Evolutionary conservation across 768 basidiomycete genomes (phyloP), one percentile per base, ranked within the genome.

Genomic region (Xerocomus brunneocitrinus): DNA sequence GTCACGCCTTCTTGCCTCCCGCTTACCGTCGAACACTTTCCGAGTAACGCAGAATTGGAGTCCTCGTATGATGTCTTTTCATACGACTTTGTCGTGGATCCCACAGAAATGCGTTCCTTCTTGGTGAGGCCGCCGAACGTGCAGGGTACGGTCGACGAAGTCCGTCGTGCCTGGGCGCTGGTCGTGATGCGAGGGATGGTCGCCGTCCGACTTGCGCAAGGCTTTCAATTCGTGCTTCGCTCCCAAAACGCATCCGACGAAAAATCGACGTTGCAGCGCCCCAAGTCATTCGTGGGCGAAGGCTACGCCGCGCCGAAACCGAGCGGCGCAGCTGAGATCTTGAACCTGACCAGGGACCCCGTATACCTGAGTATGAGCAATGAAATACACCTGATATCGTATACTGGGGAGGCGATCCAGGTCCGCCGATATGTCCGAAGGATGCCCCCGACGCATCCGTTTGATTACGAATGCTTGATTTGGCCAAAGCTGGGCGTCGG

Each of bases 311-410:
- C 68, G 4, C 79, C 81, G 2, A 80, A 79, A 60, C 83, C 84
- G 3, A 63, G 66, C 36, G 87, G 89, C 4, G 82, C 86, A 1
- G 80, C 87, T 3, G 83, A 85, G 42, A 79, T 87, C 47, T 73
- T 86, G 60, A 73, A 71, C 45, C 77, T 78, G 0, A 79, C 84
- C 38, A 70, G 69, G 36, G 82, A 87, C 47, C 86, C 93, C 1
- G 85, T 97, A 7, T 98, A 89, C 72, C 77, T 98, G 50, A 91
- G 91, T 60, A 94, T 95, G 82, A 87, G 87, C 66, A 95, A 98
- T 66, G 91, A 95, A 70, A 92, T 98, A 40, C 95, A 98, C 69
- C 79, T 88, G 25, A 85, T 99, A 56, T 85, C 87, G 39, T 98
- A 94, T 62, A 90, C 87, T 42, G 89, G 90, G n/a, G 89, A 94